Conservation (phyloP, 2,329 filamentous ascomycete species). For the Xylariaceae sp. region DNA sequence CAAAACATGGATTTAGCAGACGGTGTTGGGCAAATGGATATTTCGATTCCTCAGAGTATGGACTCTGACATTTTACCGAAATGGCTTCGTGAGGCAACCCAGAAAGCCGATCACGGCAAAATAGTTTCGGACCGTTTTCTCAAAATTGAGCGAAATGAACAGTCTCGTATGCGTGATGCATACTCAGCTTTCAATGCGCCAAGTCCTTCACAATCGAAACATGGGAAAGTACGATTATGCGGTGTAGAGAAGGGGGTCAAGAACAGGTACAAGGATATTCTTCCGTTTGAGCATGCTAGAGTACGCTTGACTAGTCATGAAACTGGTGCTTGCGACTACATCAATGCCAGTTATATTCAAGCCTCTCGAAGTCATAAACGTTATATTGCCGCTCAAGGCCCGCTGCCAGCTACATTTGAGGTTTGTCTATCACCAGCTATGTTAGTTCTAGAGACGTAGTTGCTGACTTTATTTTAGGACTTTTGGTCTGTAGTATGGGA, state of each 20-base stretch:
- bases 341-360: conserved; percentile 90
- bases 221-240: conserved; percentile 70
- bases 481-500: conserved; percentile 99
- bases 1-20: conserved; percentile 96
- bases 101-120: conserved; percentile 75
- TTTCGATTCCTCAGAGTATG: conserved; percentile 54
- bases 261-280: conserved; percentile 97
- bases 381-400: conserved; percentile 95
- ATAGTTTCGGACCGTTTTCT: conserved; percentile 83
- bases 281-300: conserved; percentile 92
- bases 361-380: conserved; percentile 82
- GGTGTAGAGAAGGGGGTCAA: conserved; percentile 94
- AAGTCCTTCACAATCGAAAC: conserved; percentile 37
- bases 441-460: neutral
- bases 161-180: conserved; percentile 89
- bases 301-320: conserved; percentile 76
- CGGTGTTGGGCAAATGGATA: conserved; percentile 84
- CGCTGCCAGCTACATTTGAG: conserved; percentile 88
- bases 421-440: conserved; percentile 56
- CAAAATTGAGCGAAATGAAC: conserved; percentile 81
- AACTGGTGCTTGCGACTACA: conserved; percentile 81
- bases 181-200: conserved; percentile 58
- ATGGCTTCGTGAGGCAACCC: conserved; percentile 77
- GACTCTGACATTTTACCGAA: conserved; percentile 64
- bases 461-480: conserved; percentile 64